A percentile compares a stretch with the other conserved stretches of the same genome.
These are phyloP conservation scores for Pseudozyma tsukubaensis DNA, from an alignment of 1,284 basidiomycete genomes.

Conservation along the genomic window DNA sequence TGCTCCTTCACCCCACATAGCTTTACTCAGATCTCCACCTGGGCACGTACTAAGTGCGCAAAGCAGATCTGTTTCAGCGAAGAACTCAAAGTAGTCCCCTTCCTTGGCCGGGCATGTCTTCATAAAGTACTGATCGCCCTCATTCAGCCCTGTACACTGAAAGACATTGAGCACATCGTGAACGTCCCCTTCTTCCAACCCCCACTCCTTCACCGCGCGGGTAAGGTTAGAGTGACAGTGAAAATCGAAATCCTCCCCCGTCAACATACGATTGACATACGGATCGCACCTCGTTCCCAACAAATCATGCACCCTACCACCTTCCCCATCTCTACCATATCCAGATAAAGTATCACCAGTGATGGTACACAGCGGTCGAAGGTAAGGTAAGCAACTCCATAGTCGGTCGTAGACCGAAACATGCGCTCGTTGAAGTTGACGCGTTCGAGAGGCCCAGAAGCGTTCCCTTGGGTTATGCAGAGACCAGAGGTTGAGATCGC, in stretches of 20 bases:
- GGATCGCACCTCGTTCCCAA: conserved; percentile 38
- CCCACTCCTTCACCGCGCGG: conserved; percentile 21
- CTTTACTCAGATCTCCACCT: conserved; percentile 29
- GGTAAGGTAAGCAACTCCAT: conserved; percentile 36
- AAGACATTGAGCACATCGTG: conserved; percentile 43
- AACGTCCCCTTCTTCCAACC: conserved; percentile 27
- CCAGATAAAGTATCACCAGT: conserved; percentile 21
- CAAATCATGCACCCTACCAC: conserved; percentile 32
- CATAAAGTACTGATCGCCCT: conserved; percentile 40
- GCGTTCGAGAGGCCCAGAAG: conserved; percentile 38
- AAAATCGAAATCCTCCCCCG: conserved; percentile 37
- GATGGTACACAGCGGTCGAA: conserved; percentile 39
- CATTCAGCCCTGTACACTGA: conserved; percentile 36
- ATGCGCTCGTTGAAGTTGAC: conserved; percentile 37
- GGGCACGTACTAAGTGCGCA: conserved; percentile 37
- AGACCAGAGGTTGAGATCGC: conserved; percentile 33
- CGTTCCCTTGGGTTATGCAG: conserved; percentile 29
- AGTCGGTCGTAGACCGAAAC: conserved; percentile 38
- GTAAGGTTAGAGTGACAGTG: conserved; percentile 35
- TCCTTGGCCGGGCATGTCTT: conserved; percentile 38
- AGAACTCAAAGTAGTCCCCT: conserved; percentile 37
- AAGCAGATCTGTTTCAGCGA: conserved; percentile 32
- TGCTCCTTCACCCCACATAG: conserved; percentile 38
- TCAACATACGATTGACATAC: conserved; percentile 35
- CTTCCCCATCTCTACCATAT: conserved; percentile 29